Evolutionary conservation across 2,329 filamentous ascomycete genomes (phyloP).

Genomic region (Pseudogymnoascus verrucosus): DNA sequence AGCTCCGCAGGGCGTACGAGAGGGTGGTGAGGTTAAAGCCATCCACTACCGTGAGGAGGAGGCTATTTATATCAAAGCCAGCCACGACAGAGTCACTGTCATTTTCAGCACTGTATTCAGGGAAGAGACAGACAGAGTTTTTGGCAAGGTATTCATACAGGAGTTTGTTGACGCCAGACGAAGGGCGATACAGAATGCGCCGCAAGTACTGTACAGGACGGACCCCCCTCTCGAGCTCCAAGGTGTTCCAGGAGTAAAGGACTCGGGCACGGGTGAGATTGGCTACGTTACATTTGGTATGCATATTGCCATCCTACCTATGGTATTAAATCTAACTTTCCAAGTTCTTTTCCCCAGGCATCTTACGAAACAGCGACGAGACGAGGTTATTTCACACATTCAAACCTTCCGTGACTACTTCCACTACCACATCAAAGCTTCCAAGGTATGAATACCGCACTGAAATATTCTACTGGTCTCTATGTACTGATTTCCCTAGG

Average conservation of each 20-base stretch:
- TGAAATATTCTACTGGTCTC: conserved; percentile 12
- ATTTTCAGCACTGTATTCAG: conserved; percentile 98
- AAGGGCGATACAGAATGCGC: conserved; percentile 94
- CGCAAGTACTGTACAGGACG: conserved; percentile 92
- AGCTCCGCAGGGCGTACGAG: conserved; percentile 79
- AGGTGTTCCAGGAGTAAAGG: conserved; percentile 72
- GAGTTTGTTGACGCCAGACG: conserved; percentile 96
- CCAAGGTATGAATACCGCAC: conserved; percentile 52
- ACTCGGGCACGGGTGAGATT: conserved; percentile 71
- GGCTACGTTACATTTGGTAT: conserved; percentile 97
- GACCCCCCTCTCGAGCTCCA: conserved; percentile 90
- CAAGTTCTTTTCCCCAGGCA: conserved; percentile 92
- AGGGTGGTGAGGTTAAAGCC: conserved; percentile 87
- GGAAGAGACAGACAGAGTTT: conserved; percentile 95
- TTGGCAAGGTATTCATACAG: conserved; percentile 96
- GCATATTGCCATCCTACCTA: conserved; percentile 12
- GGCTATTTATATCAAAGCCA: conserved; percentile 97
- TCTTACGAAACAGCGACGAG: conserved; percentile 79
- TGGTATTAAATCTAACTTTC: conserved; percentile 16
- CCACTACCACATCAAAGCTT: conserved; percentile 99
- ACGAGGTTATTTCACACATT: conserved; percentile 96
- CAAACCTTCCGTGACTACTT: conserved; percentile 99
- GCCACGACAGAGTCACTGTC: conserved; percentile 92
- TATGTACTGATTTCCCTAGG: conserved; percentile 37
- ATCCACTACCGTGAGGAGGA: conserved; percentile 99